A percentile compares a stretch with the other conserved stretches of the same genome.
Conservation (phyloP, 345 rosid species). For the Eucalyptus victrix region DNA sequence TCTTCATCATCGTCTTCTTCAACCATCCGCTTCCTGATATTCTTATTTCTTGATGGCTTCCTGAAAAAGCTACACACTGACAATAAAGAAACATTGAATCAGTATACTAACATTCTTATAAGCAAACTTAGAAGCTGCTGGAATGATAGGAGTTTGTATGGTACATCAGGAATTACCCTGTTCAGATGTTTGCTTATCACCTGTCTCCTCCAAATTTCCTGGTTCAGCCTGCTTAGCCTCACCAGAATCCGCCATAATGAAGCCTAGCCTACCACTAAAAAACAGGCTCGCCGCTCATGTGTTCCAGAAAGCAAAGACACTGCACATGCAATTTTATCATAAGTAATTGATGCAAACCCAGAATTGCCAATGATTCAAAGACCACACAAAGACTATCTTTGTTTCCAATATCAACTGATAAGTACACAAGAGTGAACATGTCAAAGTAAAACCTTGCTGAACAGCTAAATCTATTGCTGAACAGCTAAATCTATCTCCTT, state of each 20-base stretch:
- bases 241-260: slow-evolving; percentile 28
- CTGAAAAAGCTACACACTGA: slow-evolving; percentile 74
- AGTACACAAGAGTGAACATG: neutral
- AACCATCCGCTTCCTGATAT: slow-evolving; percentile 54
- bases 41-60: slow-evolving; percentile 58
- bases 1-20: slow-evolving; percentile 39
- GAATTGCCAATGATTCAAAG: neutral
- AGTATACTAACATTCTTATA: neutral
- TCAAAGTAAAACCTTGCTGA: neutral
- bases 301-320: neutral
- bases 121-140: neutral
- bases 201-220: neutral
- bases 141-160: neutral
- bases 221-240: slow-evolving; percentile 1
- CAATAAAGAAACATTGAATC: slow-evolving; percentile 7
- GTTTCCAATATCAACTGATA: neutral
- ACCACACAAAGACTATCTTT: neutral
- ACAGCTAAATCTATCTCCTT: neutral
- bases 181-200: slow-evolving; percentile 14
- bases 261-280: neutral
- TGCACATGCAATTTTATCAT: neutral
- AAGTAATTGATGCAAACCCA: neutral
- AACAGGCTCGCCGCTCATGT: neutral
- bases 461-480: neutral
- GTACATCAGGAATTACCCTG: slow-evolving; percentile 14